Evolutionary conservation across 164 flowering plant species (phyloP).

Genomic region (Saururus chinensis): DNA sequence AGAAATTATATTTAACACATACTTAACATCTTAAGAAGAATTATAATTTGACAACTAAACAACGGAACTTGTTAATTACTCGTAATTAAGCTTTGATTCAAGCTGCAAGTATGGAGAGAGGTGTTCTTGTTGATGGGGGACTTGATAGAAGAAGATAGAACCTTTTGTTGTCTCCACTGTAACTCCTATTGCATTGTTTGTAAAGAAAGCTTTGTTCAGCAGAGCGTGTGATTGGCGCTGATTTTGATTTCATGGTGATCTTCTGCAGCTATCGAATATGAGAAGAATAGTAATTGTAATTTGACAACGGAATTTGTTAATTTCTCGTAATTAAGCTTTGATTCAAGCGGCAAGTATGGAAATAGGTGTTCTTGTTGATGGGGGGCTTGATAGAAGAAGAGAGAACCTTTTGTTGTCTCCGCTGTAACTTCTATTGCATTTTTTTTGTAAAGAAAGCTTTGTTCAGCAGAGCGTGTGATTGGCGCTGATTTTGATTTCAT

Average conservation of each 20-base stretch:
- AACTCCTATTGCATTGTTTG: neutral
- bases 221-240: neutral
- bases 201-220: neutral
- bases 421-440: neutral
- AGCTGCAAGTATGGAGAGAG: no score
- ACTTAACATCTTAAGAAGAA: neutral
- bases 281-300: no score
- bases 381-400: no score
- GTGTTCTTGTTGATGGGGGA: no score
- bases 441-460: neutral
- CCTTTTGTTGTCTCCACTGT: neutral
- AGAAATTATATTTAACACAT: neutral
- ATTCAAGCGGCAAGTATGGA: no score
- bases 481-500: neutral
- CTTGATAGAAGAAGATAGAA: no score
- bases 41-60: neutral
- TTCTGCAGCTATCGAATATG: constrained; percentile 53
- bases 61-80: neutral
- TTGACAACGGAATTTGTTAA: no score
- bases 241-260: neutral
- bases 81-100: neutral
- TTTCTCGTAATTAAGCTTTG: neutral
- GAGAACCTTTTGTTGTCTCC: neutral
- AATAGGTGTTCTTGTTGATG: no score
- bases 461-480: neutral